Percentiles rank a stretch among this genome's conserved stretches.
Evolutionary conservation across 345 rosid genomes (phyloP).

Genomic region (Citrus inodora): DNA sequence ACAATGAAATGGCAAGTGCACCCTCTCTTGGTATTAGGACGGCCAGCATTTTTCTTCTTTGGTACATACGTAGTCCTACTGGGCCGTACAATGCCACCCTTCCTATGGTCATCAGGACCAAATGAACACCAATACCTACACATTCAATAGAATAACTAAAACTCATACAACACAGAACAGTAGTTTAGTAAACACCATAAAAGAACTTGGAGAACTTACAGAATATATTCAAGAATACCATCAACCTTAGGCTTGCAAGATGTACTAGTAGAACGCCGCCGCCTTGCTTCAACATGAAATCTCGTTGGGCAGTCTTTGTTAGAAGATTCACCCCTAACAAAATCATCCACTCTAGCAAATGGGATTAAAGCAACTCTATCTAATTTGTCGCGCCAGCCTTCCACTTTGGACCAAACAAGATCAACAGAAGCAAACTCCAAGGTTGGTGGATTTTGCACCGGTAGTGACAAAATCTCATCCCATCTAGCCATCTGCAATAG

Average conservation of each 20-base stretch:
- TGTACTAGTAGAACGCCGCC: conserved; percentile 50
- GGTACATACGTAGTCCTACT: conserved; percentile 77
- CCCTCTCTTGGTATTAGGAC: conserved; percentile 93
- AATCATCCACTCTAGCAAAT: conserved; percentile 87
- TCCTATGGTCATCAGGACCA: conserved; percentile 94
- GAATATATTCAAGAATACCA: conserved; percentile 88
- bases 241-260: conserved; percentile 87
- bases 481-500: conserved; percentile 85
- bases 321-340: conserved; percentile 84
- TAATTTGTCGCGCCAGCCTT: conserved; percentile 90
- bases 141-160: conserved; percentile 18
- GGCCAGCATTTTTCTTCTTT: conserved; percentile 87
- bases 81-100: conserved; percentile 82
- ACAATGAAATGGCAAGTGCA: conserved; percentile 97
- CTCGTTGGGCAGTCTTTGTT: conserved; percentile 85
- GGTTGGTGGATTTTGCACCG: conserved; percentile 81
- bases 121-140: conserved; percentile 98
- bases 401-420: conserved; percentile 90
- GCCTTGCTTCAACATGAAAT: conserved; percentile 93
- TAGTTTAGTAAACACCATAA: conserved; percentile 5
- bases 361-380: conserved; percentile 94
- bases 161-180: neutral
- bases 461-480: conserved; percentile 91
- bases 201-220: conserved; percentile 53
- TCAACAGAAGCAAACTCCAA: conserved; percentile 75